These are phyloP conservation scores for Coniochaeta hoffmannii DNA, from an alignment of 2,329 filamentous ascomycete species.

Conservation along the genomic window DNA sequence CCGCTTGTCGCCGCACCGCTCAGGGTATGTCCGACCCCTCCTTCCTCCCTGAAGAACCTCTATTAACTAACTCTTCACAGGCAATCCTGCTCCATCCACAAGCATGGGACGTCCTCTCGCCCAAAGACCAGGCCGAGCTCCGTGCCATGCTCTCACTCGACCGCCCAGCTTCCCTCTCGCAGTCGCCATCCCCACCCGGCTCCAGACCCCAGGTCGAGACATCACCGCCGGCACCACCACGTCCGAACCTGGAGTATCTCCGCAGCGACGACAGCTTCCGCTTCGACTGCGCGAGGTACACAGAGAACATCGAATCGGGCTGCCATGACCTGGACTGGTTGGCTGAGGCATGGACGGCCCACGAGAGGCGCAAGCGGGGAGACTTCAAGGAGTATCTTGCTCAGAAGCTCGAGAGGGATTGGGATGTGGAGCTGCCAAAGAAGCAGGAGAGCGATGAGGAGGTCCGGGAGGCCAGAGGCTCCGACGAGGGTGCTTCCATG, in stretches of 20 bases:
- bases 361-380: conserved; percentile 38
- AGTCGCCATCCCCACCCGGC: background rate
- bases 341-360: conserved; percentile 41
- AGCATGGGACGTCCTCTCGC: conserved; percentile 29
- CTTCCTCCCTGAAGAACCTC: background rate
- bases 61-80: background rate
- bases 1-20: conserved; percentile 27
- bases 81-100: conserved; percentile 26
- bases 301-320: conserved; percentile 36
- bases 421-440: conserved; percentile 25
- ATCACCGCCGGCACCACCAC: conserved; percentile 15
- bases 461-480: background rate
- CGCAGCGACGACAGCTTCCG: conserved; percentile 35
- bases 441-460: background rate
- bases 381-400: conserved; percentile 41
- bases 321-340: conserved; percentile 48
- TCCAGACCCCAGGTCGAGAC: background rate
- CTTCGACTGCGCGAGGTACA: conserved; percentile 31
- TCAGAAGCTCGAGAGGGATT: conserved; percentile 37
- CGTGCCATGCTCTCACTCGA: conserved; percentile 22
- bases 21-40: conserved; percentile 16
- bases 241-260: conserved; percentile 27
- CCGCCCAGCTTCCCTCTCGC: background rate
- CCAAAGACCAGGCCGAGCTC: conserved; percentile 24
- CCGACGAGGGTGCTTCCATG: background rate